Evolutionary conservation across 1,139 yeast species (phyloP), one percentile per base, ranked within the genome.

Genomic region (Candida gigantensis): DNA sequence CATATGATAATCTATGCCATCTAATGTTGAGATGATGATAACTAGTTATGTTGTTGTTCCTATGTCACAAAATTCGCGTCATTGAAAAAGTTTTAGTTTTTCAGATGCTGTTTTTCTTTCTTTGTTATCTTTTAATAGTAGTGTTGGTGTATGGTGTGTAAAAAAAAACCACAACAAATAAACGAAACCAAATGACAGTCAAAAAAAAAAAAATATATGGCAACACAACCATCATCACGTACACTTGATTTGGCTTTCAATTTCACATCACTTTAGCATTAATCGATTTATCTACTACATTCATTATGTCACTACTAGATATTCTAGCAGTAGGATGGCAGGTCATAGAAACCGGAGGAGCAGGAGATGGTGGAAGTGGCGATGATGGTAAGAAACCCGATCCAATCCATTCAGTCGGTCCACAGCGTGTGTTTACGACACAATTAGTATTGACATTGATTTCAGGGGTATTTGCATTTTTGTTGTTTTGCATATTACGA

Each of bases 381-480:
- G 25, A 32, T 13, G 32, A 24, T 7, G 32, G 27, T n/a, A 28
- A 24, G 5, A 35, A 31, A 28, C 32, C 28, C 8, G 49, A 45
- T 6, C 49, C 49, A 5, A 44, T 45, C 6, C 40, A 37, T 16
- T 18, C 37, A n/a, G 47, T 40, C 10, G 74, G 73, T 14, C 73
- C 67, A 44, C 73, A 67, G 50, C 55, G 75, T 24, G 76, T 71
- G 31, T 71, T 71, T 50, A 63, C 62, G 35, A 62, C 74, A 5
- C 77, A 71, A 52, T 56, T 71, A 40, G 55, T 57, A 28, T 51
- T 71, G 19, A 70, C 75, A 40, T 46, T 59, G 12, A 51, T 64
- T 45, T 53, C 64, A 5, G 76, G 76, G 1, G 34, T 59, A n/a
- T 51, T 54, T 14, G 55, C 68, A 31, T 65, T 70, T 33, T 40